Percentiles rank a stretch among this genome's conserved stretches.
Conservation (phyloP, 768 basidiomycete species). For the Brasilioporus rufonigricans region DNA sequence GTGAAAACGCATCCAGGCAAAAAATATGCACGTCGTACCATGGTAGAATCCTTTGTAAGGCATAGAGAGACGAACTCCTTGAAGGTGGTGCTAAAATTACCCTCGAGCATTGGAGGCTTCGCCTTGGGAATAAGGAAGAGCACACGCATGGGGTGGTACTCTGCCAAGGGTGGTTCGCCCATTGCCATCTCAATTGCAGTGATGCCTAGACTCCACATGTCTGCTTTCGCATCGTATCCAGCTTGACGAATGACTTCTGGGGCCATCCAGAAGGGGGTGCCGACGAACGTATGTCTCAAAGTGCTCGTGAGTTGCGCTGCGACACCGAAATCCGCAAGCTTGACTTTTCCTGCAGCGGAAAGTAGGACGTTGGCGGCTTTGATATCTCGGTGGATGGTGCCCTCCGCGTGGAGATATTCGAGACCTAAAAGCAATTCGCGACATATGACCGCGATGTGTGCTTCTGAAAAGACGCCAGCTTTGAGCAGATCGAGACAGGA, state of each 20-base stretch:
- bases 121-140: slow-evolving; percentile 98
- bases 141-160: slow-evolving; percentile 98
- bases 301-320: slow-evolving; percentile 96
- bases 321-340: slow-evolving; percentile 98
- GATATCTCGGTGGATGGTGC: slow-evolving; percentile 98
- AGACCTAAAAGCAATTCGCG: slow-evolving; percentile 91
- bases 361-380: slow-evolving; percentile 96
- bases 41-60: slow-evolving; percentile 86
- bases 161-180: slow-evolving; percentile 93
- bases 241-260: slow-evolving; percentile 98
- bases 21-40: slow-evolving; percentile 45
- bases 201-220: slow-evolving; percentile 98
- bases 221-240: slow-evolving; percentile 93
- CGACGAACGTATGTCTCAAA: slow-evolving; percentile 95
- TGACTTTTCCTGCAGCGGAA: slow-evolving; percentile 88
- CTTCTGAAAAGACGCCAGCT: slow-evolving; percentile 85
- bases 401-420: slow-evolving; percentile 93
- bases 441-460: slow-evolving; percentile 92
- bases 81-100: slow-evolving; percentile 78
- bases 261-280: slow-evolving; percentile 98
- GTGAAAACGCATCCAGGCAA: slow-evolving; percentile 7
- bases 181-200: slow-evolving; percentile 98
- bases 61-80: slow-evolving; percentile 92
- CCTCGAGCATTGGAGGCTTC: slow-evolving; percentile 88
- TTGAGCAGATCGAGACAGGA: slow-evolving; percentile 96